These are phyloP conservation scores for Phytopythium litorale DNA, from an alignment of 352 stramenopile genomes.

Conservation along the genomic window DNA sequence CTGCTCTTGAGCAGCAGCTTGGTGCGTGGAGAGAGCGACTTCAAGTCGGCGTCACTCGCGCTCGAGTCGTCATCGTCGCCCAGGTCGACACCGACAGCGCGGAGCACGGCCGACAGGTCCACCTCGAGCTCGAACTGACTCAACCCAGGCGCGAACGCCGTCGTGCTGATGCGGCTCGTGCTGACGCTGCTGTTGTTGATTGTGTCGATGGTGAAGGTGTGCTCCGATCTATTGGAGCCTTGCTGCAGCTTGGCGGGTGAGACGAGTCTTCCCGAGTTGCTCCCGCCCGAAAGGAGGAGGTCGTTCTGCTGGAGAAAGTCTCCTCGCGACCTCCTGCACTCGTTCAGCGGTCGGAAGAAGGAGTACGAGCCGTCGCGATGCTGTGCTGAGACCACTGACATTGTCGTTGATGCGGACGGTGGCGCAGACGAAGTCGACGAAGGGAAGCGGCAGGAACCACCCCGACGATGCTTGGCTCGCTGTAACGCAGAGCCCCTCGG, in stretches of 20 bases:
- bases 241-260: not conserved
- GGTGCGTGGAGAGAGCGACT: constrained; percentile 22
- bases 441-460: constrained; percentile 5
- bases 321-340: not conserved
- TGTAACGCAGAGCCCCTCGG: not conserved
- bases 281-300: constrained; percentile 1
- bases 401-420: not conserved
- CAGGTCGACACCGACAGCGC: not conserved
- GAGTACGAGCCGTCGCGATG: not conserved
- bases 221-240: not conserved
- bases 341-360: constrained; percentile 2
- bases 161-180: constrained; percentile 4
- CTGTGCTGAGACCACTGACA: not conserved
- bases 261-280: not conserved
- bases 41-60: constrained; percentile 15
- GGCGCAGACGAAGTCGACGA: not conserved
- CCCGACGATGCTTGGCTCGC: not conserved
- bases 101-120: constrained; percentile 4
- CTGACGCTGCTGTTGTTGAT: constrained; percentile 6
- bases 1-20: not conserved
- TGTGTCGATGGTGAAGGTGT: constrained; percentile 3
- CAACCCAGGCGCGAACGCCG: constrained; percentile 14
- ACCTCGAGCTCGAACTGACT: constrained; percentile 38
- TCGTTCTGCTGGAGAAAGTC: not conserved
- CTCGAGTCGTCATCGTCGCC: constrained; percentile 16